Conservation (phyloP, 306 rosid species). For the Vigna radiata region DNA sequence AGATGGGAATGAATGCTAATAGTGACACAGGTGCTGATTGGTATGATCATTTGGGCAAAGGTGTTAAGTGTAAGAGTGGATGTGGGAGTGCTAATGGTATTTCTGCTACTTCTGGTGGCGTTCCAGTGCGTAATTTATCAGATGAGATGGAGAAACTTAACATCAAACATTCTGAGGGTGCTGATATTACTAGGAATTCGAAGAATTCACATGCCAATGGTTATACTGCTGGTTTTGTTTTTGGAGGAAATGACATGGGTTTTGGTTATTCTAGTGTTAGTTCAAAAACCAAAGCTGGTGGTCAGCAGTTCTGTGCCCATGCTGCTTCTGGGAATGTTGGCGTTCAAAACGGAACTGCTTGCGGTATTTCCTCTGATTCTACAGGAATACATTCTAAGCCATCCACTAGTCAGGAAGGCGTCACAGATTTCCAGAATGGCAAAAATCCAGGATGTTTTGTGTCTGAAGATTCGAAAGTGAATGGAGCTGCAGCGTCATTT, state of each 20-base stretch:
- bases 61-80: conserved; percentile 35
- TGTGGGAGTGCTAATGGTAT: conserved; percentile 39
- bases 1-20: conserved; percentile 28
- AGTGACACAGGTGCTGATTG: conserved; percentile 24
- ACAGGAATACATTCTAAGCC: conserved; percentile 48
- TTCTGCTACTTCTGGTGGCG: conserved; percentile 32
- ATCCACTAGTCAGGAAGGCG: conserved; percentile 47
- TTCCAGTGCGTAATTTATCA: conserved; percentile 50
- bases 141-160: conserved; percentile 73
- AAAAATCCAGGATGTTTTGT: conserved; percentile 49
- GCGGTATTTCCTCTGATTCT: conserved; percentile 44
- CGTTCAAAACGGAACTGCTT: conserved; percentile 46
- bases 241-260: conserved; percentile 46
- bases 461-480: conserved; percentile 45
- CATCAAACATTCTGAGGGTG: conserved; percentile 56
- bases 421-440: conserved; percentile 40
- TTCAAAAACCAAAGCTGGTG: conserved; percentile 44
- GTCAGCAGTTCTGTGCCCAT: conserved; percentile 42
- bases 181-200: conserved; percentile 28
- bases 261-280: conserved; percentile 33
- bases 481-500: conserved; percentile 51
- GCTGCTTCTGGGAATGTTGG: conserved; percentile 41
- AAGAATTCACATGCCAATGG: conserved; percentile 43
- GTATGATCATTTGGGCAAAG: conserved; percentile 36
- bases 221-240: conserved; percentile 45